A percentile compares a stretch with the other conserved stretches of the same genome.
Evolutionary conservation across 306 rosid genomes (phyloP).

Genomic region (Quercus variabilis): DNA sequence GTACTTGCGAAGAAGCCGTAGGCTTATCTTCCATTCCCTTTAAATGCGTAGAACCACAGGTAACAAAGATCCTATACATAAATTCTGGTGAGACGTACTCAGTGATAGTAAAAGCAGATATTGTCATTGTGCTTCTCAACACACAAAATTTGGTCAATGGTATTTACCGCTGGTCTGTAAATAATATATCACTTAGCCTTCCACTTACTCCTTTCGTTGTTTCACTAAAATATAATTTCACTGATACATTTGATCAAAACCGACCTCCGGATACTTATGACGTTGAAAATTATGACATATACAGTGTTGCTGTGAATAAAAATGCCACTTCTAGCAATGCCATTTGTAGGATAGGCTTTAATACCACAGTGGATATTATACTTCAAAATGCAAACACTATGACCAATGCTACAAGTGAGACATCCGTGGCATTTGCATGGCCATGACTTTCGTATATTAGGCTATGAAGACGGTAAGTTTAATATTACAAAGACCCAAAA

Average conservation of each 20-base stretch:
- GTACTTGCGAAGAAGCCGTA: too few species aligned
- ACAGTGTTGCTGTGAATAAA: not conserved
- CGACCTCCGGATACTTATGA: slow-evolving; percentile 39
- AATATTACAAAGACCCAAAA: slow-evolving; percentile 25
- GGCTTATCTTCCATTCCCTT: too few species aligned
- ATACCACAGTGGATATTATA: too few species aligned
- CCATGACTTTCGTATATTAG: too few species aligned
- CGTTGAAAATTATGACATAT: slow-evolving; percentile 30
- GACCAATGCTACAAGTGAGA: too few species aligned
- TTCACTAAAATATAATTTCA: slow-evolving; percentile 27
- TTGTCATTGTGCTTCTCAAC: slow-evolving; percentile 17
- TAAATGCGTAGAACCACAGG: too few species aligned
- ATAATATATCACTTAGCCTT: not conserved
- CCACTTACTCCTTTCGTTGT: slow-evolving; percentile 39
- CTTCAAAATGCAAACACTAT: too few species aligned
- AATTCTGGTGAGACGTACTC: slow-evolving; percentile 10
- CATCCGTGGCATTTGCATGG: too few species aligned
- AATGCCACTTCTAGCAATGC: slow-evolving; percentile 20
- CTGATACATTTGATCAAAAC: slow-evolving; percentile 27
- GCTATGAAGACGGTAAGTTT: not conserved
- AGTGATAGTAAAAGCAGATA: slow-evolving; percentile 30
- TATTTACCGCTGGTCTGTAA: slow-evolving; percentile 26
- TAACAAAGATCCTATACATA: slow-evolving; percentile 28
- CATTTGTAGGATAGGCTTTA: too few species aligned
- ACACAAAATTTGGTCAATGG: slow-evolving; percentile 32